phyloP scores from a whole-genome alignment of 305 asterid species.

The Solanum hybrid region DNA sequence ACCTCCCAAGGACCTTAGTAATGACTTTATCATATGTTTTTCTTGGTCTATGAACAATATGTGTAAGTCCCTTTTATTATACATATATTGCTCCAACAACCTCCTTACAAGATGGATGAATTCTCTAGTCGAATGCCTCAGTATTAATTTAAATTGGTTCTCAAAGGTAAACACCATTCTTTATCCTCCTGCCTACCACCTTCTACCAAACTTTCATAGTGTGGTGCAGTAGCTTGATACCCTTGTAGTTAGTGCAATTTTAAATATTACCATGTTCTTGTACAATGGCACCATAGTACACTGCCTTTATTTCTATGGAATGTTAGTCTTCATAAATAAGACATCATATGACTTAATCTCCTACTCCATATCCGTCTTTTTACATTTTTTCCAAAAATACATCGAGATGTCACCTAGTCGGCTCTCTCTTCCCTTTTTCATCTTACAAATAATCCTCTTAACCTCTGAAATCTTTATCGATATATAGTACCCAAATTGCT shows the following conservation, averaged over 20 bases:
- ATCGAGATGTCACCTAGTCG: neutral
- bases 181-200: neutral
- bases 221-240: neutral
- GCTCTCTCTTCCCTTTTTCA: neutral
- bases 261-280: neutral
- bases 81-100: neutral
- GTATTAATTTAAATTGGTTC: neutral
- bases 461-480: neutral
- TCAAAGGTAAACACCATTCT: neutral
- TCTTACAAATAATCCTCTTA: neutral
- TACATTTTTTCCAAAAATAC: neutral
- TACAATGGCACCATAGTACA: neutral
- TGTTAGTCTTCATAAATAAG: neutral
- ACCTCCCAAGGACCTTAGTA: neutral
- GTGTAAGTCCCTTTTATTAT: neutral
- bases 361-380: neutral
- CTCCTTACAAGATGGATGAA: neutral
- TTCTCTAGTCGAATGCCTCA: neutral
- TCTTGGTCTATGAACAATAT: neutral
- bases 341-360: neutral
- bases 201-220: neutral
- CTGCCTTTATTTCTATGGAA: neutral
- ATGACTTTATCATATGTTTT: neutral
- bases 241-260: neutral
- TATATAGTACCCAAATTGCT: neutral